Evolutionary conservation across 352 stramenopile species (phyloP), one percentile per base, ranked within the genome.

Genomic region (Phytophthora sansomeana): DNA sequence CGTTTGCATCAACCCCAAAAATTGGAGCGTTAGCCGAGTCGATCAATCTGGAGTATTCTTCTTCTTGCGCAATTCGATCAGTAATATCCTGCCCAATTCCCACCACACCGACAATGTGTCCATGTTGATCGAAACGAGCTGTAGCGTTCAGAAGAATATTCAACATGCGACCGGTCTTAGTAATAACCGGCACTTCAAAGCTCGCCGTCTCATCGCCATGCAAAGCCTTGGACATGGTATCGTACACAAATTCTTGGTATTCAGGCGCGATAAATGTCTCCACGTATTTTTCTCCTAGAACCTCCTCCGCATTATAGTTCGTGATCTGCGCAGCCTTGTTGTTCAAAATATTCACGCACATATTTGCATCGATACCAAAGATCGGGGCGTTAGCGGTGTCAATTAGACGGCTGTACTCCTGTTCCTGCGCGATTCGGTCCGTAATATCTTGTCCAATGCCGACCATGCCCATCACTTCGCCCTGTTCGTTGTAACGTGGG

Each of bases 371-470:
- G n/a, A 91, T 60, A 21, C 82, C 85, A 46, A 93, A 90, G 30
- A 91, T 91, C 1, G 83, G 79, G 30, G 81, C 76, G 62, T 93
- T 91, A 3, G 85, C 82, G 28, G 75, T 90, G 50, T 93, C 85
- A 43, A 93, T 88, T 19, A 93, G 59, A n/a, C 81, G 65, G 42
- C 60, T 78, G 36, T 89, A 87, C 43, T 92, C 89, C 44, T 92
- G 85, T 32, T 95, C 78, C 49, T 87, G 77, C 0, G 74, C 76
- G 33, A 85, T 84, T 14, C 77, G 72, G 33, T 81, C 76, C 4
- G 82, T 86, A 33, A 90, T 86, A 52, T 93, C 86, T 52, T 92
- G 83, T 6, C 82, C 84, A 46, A 95, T 92, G 9, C 86, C 82
- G 0, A 93, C 81, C 48, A 93, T 86, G 44, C 87, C 89, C 59